Evolutionary conservation across 192 early-diverging fungal species (phyloP), one percentile per base, ranked within the genome.

Genomic region (Coemansia pectinata): DNA sequence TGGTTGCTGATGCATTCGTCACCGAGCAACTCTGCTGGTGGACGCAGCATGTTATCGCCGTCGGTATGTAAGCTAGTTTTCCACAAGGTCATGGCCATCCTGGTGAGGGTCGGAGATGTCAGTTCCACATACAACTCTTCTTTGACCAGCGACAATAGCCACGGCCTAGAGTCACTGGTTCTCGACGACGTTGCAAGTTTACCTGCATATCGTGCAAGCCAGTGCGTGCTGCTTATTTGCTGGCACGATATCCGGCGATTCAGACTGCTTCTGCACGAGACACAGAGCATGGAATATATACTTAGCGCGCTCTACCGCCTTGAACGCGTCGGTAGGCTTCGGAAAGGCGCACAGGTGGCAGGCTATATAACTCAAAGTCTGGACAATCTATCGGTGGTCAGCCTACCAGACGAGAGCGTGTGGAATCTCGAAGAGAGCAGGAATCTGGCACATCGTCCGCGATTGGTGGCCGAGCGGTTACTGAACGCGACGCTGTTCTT

Each of bases 351-450:
- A 7, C 65, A 17, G 15, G 57, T 69, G n/a, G n/a, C 21, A 19
- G 72, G 53, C n/a, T 41, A 48, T 33, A 7, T 80, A n/a, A 21
- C 47, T 6, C 73, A 71, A 44, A 80, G 78, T 62, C 50, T 71
- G 4, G 70, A 42, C 42, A 53, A 70, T 29, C 65, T 80, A 3
- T 80, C 78, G 9, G 66, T 80, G 1, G 73, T 80, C 33, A 80
- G 78, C 34, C 62, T 80, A 36, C 73, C 78, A 2, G 78, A 75
- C 8, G 78, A 80, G 29, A 80, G 73, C 48, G 70, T 42, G 19
- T 73, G 68, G 65, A 52, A 70, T 36, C 64, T 78, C 39, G 33
- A 71, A 1, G 64, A 42, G 19, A 52, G 29, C 29, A 59, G 7
- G 4, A 19, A 14, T 4, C n/a, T 21, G 7, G 8, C 31, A 36